phyloP scores from a whole-genome alignment of 108 stramenopile species.

The Poteriospumella lacustris region DNA sequence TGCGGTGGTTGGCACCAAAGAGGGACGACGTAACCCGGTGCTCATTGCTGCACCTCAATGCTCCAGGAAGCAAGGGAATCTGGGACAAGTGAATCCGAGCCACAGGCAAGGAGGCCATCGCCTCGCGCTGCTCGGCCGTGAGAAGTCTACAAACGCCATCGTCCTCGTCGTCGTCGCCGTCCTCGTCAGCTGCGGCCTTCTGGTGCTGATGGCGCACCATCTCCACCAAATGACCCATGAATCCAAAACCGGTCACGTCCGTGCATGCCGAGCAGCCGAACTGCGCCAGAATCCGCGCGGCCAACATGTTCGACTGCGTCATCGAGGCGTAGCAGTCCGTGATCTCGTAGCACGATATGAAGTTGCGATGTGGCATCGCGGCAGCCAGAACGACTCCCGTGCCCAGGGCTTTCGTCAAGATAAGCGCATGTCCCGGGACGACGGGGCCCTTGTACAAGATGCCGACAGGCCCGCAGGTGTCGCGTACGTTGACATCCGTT shows the following conservation, averaged over 20 bases:
- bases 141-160: conserved; percentile 42
- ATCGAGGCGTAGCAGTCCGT: conserved; percentile 30
- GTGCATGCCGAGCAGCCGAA: conserved; percentile 44
- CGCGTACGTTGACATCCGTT: too few relatives aligned
- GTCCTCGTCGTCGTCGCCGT: conserved; percentile 31
- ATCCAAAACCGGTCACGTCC: conserved; percentile 67
- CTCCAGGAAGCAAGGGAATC: not conserved
- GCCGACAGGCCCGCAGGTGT: too few relatives aligned
- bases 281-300: conserved; percentile 23
- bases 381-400: conserved; percentile 64
- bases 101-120: conserved; percentile 43
- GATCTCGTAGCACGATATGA: conserved; percentile 28
- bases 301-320: conserved; percentile 36
- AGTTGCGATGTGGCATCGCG: conserved; percentile 53
- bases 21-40: not conserved
- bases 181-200: not conserved
- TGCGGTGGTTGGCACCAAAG: not conserved
- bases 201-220: conserved; percentile 47
- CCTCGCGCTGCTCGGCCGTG: conserved; percentile 43
- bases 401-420: conserved; percentile 62
- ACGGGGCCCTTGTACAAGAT: conserved; percentile 51
- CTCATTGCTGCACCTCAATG: not conserved
- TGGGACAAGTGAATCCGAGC: not conserved
- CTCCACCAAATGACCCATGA: conserved; percentile 60
- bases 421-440: conserved; percentile 44